Evolutionary conservation across 1,284 basidiomycete species (phyloP).

Genomic region (Psilocybe mexicana): DNA sequence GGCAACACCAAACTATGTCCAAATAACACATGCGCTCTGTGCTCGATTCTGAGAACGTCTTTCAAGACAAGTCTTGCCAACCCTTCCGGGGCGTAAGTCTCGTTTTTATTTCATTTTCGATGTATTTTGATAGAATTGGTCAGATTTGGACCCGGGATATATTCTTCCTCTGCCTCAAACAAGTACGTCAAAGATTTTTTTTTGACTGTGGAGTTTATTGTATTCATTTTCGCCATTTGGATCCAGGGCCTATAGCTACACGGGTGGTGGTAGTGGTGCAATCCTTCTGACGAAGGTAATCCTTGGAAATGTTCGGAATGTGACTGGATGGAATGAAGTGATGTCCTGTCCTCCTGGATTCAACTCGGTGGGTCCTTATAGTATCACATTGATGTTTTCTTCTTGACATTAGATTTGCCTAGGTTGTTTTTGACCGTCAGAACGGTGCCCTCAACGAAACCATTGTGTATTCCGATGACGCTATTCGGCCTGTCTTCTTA

Average conservation of each 20-base stretch:
- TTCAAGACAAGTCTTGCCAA: conserved; percentile 27
- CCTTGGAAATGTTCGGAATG: conserved; percentile 25
- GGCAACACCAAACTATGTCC: conserved; percentile 20
- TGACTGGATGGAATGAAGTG: conserved; percentile 23
- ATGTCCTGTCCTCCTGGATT: conserved; percentile 25
- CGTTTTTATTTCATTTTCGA: not conserved
- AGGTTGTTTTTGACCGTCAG: conserved; percentile 27
- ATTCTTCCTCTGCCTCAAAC: conserved; percentile 29
- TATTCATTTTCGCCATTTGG: not conserved
- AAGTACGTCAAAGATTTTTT: conserved; percentile 19
- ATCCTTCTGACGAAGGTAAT: conserved; percentile 29
- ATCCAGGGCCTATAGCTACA: conserved; percentile 24
- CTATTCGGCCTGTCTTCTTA: conserved; percentile 32
- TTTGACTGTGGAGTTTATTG: not conserved
- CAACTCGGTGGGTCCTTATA: conserved; percentile 24
- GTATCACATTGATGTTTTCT: not conserved
- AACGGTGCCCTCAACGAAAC: conserved; percentile 27
- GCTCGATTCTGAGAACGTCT: conserved; percentile 27
- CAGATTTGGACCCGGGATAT: conserved; percentile 29
- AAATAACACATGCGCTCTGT: conserved; percentile 19
- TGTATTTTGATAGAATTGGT: not conserved
- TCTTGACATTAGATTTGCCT: not conserved
- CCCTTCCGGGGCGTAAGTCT: conserved; percentile 23
- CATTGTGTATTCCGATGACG: conserved; percentile 30
- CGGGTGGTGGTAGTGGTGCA: conserved; percentile 17